Conservation (phyloP, 768 basidiomycete species). For the Tricholoma sp. region DNA sequence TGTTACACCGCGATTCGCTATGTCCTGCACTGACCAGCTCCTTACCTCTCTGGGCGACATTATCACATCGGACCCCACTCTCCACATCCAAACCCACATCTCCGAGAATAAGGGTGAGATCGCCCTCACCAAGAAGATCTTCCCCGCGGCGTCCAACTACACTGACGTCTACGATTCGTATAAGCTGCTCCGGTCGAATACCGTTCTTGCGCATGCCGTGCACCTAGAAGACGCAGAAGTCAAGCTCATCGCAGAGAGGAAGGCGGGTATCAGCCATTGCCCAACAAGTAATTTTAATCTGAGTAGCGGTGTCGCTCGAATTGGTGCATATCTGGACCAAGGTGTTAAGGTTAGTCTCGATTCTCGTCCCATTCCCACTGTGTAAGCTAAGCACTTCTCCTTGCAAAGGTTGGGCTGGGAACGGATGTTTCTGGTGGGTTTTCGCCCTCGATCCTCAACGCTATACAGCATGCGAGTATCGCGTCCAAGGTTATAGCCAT, state of each 20-base stretch:
- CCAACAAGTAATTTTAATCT: constrained; percentile 93
- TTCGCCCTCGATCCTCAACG: constrained; percentile 71
- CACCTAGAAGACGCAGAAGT: constrained; percentile 74
- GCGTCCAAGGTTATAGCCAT: constrained; percentile 74
- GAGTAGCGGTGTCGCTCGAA: constrained; percentile 75
- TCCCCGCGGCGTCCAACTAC: constrained; percentile 62
- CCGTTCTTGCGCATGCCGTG: constrained; percentile 85
- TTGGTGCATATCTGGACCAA: constrained; percentile 74
- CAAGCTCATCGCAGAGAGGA: constrained; percentile 55
- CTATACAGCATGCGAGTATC: constrained; percentile 71
- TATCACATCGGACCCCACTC: constrained; percentile 48
- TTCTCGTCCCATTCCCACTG: background rate
- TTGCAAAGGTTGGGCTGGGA: constrained; percentile 82
- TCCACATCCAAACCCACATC: constrained; percentile 91
- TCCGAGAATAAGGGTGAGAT: constrained; percentile 81
- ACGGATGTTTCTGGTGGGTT: constrained; percentile 92
- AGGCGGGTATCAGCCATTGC: constrained; percentile 86
- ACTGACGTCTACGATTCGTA: constrained; percentile 78
- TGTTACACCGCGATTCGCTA: constrained; percentile 94
- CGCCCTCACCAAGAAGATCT: constrained; percentile 56
- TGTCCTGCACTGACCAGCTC: constrained; percentile 76
- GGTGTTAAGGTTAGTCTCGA: constrained; percentile 72
- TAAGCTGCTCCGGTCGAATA: constrained; percentile 71
- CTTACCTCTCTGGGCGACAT: constrained; percentile 58
- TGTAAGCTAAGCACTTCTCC: background rate